phyloP scores from a whole-genome alignment of 768 basidiomycete genomes.

The Sarcomyxa edulis region DNA sequence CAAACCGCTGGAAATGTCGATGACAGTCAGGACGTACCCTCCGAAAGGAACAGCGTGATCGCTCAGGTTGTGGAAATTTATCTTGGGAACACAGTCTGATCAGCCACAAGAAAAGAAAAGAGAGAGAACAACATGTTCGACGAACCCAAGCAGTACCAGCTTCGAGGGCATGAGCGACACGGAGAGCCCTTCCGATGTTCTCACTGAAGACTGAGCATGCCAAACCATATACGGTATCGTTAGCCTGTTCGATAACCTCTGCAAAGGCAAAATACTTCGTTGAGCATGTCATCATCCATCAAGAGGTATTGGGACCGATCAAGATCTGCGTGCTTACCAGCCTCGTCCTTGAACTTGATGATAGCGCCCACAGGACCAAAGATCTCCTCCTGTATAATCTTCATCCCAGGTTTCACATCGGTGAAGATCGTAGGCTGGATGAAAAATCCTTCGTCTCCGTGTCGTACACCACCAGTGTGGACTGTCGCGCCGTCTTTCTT shows the following conservation, averaged over 20 bases:
- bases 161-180: conserved; percentile 18
- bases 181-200: conserved; percentile 16
- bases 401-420: conserved; percentile 56
- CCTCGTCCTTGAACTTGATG: conserved; percentile 62
- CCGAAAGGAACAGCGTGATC: conserved; percentile 55
- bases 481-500: conserved; percentile 65
- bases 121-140: neutral
- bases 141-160: conserved; percentile 45
- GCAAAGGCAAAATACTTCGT: conserved; percentile 17
- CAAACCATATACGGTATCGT: conserved; percentile 15
- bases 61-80: conserved; percentile 31
- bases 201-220: conserved; percentile 16
- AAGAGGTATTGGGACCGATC: neutral
- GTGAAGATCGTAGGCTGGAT: conserved; percentile 69
- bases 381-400: conserved; percentile 65
- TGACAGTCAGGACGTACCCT: too few species aligned
- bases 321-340: conserved; percentile 15
- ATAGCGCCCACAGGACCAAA: conserved; percentile 75
- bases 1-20: too few species aligned
- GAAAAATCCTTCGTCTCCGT: conserved; percentile 63
- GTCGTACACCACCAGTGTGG: conserved; percentile 52
- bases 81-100: conserved; percentile 13
- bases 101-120: neutral
- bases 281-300: neutral
- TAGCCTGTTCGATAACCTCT: conserved; percentile 19